These are phyloP conservation scores for Dothiorella sarmentorum DNA, from an alignment of 2,329 filamentous ascomycete species.

Conservation along the genomic window DNA sequence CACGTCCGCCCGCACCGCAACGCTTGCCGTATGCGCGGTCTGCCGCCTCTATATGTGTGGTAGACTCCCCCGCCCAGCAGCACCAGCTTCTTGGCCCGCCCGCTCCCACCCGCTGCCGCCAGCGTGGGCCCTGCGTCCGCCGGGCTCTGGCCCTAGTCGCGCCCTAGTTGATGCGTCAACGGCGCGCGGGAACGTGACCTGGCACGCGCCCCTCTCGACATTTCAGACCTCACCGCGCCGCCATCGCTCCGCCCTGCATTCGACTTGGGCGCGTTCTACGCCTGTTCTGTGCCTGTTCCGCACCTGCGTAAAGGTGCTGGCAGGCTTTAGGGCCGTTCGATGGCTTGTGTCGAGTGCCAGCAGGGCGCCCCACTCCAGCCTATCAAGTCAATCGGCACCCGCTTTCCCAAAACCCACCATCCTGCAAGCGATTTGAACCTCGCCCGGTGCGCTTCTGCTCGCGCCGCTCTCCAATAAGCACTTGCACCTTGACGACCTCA, in stretches of 20 bases:
- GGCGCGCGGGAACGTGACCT: slow-evolving; percentile 14
- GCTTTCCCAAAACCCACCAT: slow-evolving; percentile 23
- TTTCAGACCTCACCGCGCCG: not conserved
- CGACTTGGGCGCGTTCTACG: not conserved
- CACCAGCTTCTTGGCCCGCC: not conserved
- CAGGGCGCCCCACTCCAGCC: slow-evolving; percentile 20
- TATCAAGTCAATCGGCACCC: slow-evolving; percentile 22
- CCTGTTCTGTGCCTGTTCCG: slow-evolving; percentile 14
- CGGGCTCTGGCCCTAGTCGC: not conserved
- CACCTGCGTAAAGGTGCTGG: slow-evolving; percentile 11
- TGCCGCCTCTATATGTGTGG: slow-evolving; percentile 5
- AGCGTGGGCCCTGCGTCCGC: not conserved
- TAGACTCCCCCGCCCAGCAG: not conserved
- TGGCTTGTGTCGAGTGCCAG: slow-evolving; percentile 17
- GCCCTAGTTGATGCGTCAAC: slow-evolving; percentile 7
- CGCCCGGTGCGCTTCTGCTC: not conserved
- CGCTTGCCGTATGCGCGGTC: not conserved
- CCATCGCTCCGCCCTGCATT: not conserved
- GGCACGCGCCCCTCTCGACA: not conserved
- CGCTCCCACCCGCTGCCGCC: not conserved
- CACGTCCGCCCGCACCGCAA: not conserved
- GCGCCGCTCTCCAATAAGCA: not conserved
- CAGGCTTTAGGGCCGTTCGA: slow-evolving; percentile 14
- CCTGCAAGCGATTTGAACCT: slow-evolving; percentile 16
- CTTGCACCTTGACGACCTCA: not conserved